Conservation (phyloP, 2,329 filamentous ascomycete species). For the Trichoderma sp. region DNA sequence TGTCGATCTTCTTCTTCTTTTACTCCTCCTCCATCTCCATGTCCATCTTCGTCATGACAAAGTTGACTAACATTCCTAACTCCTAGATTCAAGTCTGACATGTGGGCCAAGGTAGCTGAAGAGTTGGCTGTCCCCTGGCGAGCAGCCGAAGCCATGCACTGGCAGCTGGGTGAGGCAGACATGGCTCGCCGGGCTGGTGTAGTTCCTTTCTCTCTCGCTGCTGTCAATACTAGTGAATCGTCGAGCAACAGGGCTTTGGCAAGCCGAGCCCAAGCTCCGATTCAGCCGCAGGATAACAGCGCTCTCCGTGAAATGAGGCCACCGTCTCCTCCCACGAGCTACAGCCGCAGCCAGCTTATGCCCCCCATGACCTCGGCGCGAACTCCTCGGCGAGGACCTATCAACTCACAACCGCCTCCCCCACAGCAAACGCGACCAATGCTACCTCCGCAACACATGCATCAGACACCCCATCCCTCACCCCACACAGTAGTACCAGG, state of each 20-base stretch:
- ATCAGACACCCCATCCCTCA: conserved; percentile 23
- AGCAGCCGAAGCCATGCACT: conserved; percentile 96
- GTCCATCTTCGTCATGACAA: background rate
- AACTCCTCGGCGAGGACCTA: conserved; percentile 38
- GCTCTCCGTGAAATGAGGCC: conserved; percentile 43
- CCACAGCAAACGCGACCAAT: conserved; percentile 20
- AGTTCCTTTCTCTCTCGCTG: conserved; percentile 73
- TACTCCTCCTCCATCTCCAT: background rate
- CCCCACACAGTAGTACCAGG: conserved; percentile 8
- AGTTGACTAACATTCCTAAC: background rate
- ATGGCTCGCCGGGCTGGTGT: conserved; percentile 93
- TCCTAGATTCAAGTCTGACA: conserved; percentile 87
- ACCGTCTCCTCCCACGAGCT: conserved; percentile 41
- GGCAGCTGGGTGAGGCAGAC: conserved; percentile 89
- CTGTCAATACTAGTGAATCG: conserved; percentile 47
- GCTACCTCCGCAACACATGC: conserved; percentile 25
- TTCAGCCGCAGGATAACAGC: conserved; percentile 47
- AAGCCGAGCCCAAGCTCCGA: conserved; percentile 41
- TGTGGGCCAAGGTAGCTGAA: conserved; percentile 95
- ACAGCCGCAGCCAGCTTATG: conserved; percentile 39
- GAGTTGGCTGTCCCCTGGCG: conserved; percentile 96
- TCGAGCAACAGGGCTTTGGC: conserved; percentile 40
- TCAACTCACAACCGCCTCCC: conserved; percentile 36
- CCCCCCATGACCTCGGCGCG: conserved; percentile 36
- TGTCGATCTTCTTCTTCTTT: background rate